These are phyloP conservation scores for Trichoderma brevicompactum DNA, from an alignment of 2,329 filamentous ascomycete genomes.

Conservation along the genomic window DNA sequence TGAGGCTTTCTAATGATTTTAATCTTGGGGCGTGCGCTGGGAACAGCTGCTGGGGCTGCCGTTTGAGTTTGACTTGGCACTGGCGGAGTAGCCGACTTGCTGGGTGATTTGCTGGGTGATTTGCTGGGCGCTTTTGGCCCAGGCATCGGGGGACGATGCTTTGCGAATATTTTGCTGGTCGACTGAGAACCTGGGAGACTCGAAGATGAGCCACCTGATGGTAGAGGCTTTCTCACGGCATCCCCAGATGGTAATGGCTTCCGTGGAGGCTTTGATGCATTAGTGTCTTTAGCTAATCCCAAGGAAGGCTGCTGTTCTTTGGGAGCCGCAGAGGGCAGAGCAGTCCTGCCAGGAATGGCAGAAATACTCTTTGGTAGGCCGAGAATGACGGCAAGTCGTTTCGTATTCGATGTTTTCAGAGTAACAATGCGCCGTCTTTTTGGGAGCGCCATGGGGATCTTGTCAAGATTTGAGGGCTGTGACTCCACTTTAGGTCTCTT, in stretches of 20 bases:
- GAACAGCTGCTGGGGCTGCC: conserved; percentile 34
- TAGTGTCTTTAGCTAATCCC: conserved; percentile 37
- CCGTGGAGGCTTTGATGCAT: conserved; percentile 43
- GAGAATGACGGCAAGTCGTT: conserved; percentile 44
- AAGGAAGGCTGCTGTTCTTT: conserved; percentile 37
- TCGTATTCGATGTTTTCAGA: conserved; percentile 43
- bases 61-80: conserved; percentile 28
- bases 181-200: conserved; percentile 35
- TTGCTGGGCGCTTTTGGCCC: conserved; percentile 32
- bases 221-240: conserved; percentile 42
- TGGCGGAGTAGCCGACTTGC: conserved; percentile 36
- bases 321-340: conserved; percentile 40
- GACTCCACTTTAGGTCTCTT: conserved; percentile 47
- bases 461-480: conserved; percentile 32
- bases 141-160: conserved; percentile 33
- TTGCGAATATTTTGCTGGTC: conserved; percentile 38
- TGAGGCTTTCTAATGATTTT: conserved; percentile 46
- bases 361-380: conserved; percentile 35
- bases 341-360: conserved; percentile 37
- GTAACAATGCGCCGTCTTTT: conserved; percentile 46
- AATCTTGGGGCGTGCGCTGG: conserved; percentile 42
- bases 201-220: conserved; percentile 36
- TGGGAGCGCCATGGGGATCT: conserved; percentile 9
- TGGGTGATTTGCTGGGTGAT: conserved; percentile 23
- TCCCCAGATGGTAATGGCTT: conserved; percentile 38